These are phyloP conservation scores for Ilyonectria destructans DNA, from an alignment of 2,329 filamentous ascomycete species.

Conservation along the genomic window DNA sequence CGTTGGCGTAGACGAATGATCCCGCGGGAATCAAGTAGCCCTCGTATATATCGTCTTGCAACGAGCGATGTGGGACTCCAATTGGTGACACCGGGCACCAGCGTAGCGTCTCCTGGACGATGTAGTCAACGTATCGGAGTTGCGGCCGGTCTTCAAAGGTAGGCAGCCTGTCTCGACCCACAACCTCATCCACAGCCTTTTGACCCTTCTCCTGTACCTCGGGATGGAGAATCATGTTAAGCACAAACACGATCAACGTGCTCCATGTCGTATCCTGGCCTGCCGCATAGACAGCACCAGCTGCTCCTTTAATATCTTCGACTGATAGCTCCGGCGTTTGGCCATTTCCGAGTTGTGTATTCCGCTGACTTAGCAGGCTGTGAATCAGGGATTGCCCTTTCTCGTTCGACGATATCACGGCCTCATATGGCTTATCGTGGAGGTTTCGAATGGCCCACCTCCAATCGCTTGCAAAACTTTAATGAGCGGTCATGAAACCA, in stretches of 20 bases:
- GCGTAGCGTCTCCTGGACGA: slow-evolving; percentile 65
- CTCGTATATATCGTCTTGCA: slow-evolving; percentile 71
- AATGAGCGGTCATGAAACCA: slow-evolving; percentile 53
- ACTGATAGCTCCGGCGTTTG: slow-evolving; percentile 54
- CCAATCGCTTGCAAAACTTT: slow-evolving; percentile 49
- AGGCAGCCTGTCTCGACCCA: slow-evolving; percentile 63
- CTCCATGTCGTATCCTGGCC: slow-evolving; percentile 64
- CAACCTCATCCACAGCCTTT: slow-evolving; percentile 63
- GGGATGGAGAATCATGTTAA: slow-evolving; percentile 61
- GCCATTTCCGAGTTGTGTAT: slow-evolving; percentile 46
- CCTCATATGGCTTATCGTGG: slow-evolving; percentile 62
- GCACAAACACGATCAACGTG: slow-evolving; percentile 61
- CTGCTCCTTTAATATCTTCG: slow-evolving; percentile 66
- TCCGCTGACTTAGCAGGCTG: slow-evolving; percentile 47
- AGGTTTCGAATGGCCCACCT: slow-evolving; percentile 56
- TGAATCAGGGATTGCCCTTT: slow-evolving; percentile 51
- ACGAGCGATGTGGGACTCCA: slow-evolving; percentile 69
- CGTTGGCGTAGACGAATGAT: slow-evolving; percentile 60
- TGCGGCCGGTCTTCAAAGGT: slow-evolving; percentile 61
- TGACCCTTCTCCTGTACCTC: slow-evolving; percentile 64
- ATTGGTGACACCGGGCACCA: slow-evolving; percentile 64
- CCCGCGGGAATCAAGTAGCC: slow-evolving; percentile 73
- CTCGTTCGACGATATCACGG: slow-evolving; percentile 50
- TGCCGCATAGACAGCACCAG: slow-evolving; percentile 64
- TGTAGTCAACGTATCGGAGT: slow-evolving; percentile 62